A percentile compares a stretch with the other conserved stretches of the same genome.
These are phyloP conservation scores for Anastatica hierochuntica DNA, from an alignment of 345 rosid species.

Conservation along the genomic window DNA sequence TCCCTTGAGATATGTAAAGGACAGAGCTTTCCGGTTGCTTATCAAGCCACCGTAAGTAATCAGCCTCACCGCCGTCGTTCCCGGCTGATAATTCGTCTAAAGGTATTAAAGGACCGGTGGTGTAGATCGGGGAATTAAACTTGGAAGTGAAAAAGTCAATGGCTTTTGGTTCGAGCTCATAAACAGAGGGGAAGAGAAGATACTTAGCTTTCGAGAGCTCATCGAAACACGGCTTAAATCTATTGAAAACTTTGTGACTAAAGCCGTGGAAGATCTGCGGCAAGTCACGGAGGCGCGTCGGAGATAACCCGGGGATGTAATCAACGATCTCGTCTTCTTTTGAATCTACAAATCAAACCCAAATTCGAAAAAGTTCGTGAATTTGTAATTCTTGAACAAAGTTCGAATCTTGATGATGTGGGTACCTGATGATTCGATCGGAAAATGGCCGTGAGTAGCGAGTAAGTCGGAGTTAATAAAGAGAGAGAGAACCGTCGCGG, in stretches of 20 bases:
- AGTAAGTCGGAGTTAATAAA: slow-evolving; percentile 20
- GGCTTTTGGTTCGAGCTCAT: slow-evolving; percentile 39
- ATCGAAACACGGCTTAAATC: slow-evolving; percentile 12
- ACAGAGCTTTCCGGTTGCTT: slow-evolving; percentile 31
- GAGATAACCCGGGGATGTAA: slow-evolving; percentile 30
- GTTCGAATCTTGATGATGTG: no score
- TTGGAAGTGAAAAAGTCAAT: slow-evolving; percentile 22
- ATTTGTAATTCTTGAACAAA: no score
- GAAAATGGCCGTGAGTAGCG: slow-evolving; percentile 20
- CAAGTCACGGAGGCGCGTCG: slow-evolving; percentile 22
- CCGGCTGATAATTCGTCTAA: not conserved
- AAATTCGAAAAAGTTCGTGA: no score
- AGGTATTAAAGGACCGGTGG: slow-evolving; percentile 37
- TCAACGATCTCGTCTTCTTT: slow-evolving; percentile 28
- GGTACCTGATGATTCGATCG: slow-evolving; percentile 26
- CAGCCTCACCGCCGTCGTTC: not conserved
- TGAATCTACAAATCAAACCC: not conserved
- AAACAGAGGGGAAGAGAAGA: slow-evolving; percentile 38
- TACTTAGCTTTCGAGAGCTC: slow-evolving; percentile 37
- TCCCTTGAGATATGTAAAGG: slow-evolving; percentile 36
- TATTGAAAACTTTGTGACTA: not conserved
- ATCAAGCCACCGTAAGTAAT: slow-evolving; percentile 32
- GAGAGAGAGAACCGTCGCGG: slow-evolving; percentile 29
- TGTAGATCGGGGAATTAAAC: slow-evolving; percentile 23
- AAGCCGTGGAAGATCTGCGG: slow-evolving; percentile 7